These are phyloP conservation scores for Falciphora oryzae DNA, from an alignment of 2,329 filamentous ascomycete species.

Conservation along the genomic window DNA sequence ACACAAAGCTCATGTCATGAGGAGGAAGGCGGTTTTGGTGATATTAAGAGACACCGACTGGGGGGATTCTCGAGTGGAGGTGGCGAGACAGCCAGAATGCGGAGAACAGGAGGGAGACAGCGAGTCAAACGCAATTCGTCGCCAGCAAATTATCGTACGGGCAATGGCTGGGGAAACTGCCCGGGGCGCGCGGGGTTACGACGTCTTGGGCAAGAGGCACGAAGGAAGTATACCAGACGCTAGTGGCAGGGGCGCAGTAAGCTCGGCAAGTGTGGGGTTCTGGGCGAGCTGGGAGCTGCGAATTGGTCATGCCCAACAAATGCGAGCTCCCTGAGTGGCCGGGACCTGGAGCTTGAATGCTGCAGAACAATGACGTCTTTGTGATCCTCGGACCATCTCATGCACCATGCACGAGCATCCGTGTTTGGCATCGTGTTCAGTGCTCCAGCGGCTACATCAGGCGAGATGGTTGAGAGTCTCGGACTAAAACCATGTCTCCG, in stretches of 20 bases:
- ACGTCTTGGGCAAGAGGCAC: neutral
- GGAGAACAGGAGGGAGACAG: neutral
- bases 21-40: neutral
- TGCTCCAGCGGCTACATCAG: neutral
- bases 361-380: neutral
- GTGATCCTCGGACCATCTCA: conserved; percentile 2
- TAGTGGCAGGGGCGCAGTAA: neutral
- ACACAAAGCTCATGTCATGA: conserved; percentile 1
- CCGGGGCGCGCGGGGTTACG: too few relatives aligned
- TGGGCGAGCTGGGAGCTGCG: neutral
- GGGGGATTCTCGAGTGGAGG: too few relatives aligned
- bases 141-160: neutral
- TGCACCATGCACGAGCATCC: neutral
- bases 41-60: neutral
- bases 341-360: neutral
- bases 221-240: too few relatives aligned
- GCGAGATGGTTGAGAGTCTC: too few relatives aligned
- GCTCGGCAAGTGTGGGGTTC: neutral
- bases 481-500: too few relatives aligned
- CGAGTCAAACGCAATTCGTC: neutral
- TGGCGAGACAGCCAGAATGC: too few relatives aligned
- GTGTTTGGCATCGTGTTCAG: neutral
- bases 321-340: conserved; percentile 1
- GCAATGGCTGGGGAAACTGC: neutral
- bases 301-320: neutral